Conservation (phyloP, 2,329 filamentous ascomycete species). For the Incumbomyces lentus region DNA sequence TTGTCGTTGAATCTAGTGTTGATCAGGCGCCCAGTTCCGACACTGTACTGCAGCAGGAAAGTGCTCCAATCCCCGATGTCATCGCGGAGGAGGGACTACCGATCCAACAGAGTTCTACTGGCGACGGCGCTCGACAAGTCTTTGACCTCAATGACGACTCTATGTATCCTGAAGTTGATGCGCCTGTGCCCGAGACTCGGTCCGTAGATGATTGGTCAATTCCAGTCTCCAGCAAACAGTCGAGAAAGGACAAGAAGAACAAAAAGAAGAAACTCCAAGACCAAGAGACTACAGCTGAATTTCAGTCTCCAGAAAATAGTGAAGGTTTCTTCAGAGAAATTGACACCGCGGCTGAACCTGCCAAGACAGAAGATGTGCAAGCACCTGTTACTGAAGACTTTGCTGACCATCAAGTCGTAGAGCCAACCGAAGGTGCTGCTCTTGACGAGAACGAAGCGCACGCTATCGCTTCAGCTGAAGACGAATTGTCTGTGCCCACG, state of each 20-base stretch:
- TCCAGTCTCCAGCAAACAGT: neutral
- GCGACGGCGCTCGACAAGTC: neutral
- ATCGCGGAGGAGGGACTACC: neutral
- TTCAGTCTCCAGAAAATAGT: too few relatives aligned
- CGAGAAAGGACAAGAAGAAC: slow-evolving; percentile 9
- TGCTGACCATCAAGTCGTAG: too few relatives aligned
- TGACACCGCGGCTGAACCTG: too few relatives aligned
- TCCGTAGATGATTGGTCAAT: slow-evolving; percentile 2
- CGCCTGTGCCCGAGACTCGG: too few relatives aligned
- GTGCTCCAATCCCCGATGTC: neutral
- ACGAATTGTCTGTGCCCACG: slow-evolving; percentile 4
- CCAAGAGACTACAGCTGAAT: neutral
- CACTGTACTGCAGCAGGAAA: neutral
- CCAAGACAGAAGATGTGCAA: too few relatives aligned
- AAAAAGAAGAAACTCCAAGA: slow-evolving; percentile 5
- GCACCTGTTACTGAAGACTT: too few relatives aligned
- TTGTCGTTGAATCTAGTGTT: neutral
- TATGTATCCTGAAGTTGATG: too few relatives aligned
- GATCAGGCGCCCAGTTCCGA: neutral
- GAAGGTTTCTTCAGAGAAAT: too few relatives aligned
- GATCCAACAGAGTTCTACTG: too few relatives aligned
- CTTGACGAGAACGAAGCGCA: neutral
- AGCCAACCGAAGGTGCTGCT: neutral
- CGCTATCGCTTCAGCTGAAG: neutral
- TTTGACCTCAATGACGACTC: neutral